A percentile compares a stretch with the other conserved stretches of the same genome.
Conservation (phyloP, 177 flowering plant species). For the Telopea speciosissima region DNA sequence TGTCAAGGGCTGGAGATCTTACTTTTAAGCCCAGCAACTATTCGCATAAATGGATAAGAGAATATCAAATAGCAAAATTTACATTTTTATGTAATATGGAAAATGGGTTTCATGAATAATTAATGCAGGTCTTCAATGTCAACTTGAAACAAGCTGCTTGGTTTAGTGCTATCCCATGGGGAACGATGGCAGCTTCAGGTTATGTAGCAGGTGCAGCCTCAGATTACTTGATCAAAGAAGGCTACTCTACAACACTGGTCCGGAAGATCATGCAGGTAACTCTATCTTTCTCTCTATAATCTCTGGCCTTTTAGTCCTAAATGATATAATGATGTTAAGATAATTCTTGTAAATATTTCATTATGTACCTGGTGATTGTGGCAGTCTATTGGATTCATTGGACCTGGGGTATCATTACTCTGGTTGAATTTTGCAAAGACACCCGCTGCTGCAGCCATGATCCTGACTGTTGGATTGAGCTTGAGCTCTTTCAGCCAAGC, state of each 20-base stretch:
- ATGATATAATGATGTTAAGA: background rate
- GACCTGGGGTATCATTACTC: slow-evolving; percentile 76
- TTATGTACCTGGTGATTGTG: slow-evolving; percentile 1
- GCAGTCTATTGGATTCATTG: slow-evolving; percentile 96
- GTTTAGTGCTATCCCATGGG: slow-evolving; percentile 99
- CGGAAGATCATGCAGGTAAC: slow-evolving; percentile 94
- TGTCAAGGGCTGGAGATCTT: background rate
- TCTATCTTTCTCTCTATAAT: slow-evolving; percentile 15
- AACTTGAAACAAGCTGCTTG: slow-evolving; percentile 96
- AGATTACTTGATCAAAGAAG: slow-evolving; percentile 63
- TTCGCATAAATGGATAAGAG: no score
- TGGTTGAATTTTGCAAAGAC: slow-evolving; percentile 74
- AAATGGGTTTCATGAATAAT: background rate
- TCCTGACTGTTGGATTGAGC: slow-evolving; percentile 74
- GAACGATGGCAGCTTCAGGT: slow-evolving; percentile 85
- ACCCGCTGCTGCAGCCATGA: slow-evolving; percentile 53
- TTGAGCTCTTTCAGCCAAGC: slow-evolving; percentile 97
- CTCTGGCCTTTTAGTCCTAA: no score
- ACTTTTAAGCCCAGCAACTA: background rate
- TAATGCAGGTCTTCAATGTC: slow-evolving; percentile 63
- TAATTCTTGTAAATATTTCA: background rate
- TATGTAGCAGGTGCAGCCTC: slow-evolving; percentile 68
- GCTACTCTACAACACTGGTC: slow-evolving; percentile 65
- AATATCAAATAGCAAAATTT: background rate
- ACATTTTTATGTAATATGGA: no score